Conservation (phyloP, 106 monocot genomes). For the Amphibolis antarctica region DNA sequence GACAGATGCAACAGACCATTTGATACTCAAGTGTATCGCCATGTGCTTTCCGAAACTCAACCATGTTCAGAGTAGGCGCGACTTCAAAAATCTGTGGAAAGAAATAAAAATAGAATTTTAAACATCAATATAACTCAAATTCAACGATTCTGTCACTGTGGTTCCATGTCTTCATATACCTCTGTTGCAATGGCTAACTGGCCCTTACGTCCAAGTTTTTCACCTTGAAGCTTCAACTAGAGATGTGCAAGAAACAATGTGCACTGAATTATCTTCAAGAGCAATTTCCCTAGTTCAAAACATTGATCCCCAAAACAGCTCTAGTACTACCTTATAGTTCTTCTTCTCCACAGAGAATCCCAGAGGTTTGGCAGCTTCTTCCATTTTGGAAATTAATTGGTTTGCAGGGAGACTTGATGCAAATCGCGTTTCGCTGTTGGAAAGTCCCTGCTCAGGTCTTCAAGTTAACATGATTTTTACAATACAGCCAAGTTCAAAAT, state of each 20-base stretch:
- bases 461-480: too few relatives aligned
- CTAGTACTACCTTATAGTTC: constrained; percentile 60
- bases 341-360: constrained; percentile 68
- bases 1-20: constrained; percentile 17
- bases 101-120: neutral
- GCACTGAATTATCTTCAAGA: too few relatives aligned
- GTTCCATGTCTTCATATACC: constrained; percentile 17
- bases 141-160: neutral
- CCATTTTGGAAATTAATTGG: constrained; percentile 75
- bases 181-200: constrained; percentile 76
- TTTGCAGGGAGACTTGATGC: constrained; percentile 62
- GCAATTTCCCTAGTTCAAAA: too few relatives aligned
- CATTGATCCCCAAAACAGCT: neutral
- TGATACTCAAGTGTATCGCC: constrained; percentile 27
- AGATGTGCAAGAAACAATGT: neutral
- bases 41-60: constrained; percentile 20
- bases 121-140: neutral
- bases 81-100: constrained; percentile 20
- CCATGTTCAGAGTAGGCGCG: constrained; percentile 13
- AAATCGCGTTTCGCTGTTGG: constrained; percentile 80
- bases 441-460: constrained; percentile 39
- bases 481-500: too few relatives aligned
- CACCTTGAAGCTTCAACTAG: constrained; percentile 80
- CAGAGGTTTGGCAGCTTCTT: constrained; percentile 60
- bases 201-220: constrained; percentile 79